Base-by-base conservation (phyloP, 2,329 filamentous ascomycete genomes). In the Hypoxylon sp. region DNA sequence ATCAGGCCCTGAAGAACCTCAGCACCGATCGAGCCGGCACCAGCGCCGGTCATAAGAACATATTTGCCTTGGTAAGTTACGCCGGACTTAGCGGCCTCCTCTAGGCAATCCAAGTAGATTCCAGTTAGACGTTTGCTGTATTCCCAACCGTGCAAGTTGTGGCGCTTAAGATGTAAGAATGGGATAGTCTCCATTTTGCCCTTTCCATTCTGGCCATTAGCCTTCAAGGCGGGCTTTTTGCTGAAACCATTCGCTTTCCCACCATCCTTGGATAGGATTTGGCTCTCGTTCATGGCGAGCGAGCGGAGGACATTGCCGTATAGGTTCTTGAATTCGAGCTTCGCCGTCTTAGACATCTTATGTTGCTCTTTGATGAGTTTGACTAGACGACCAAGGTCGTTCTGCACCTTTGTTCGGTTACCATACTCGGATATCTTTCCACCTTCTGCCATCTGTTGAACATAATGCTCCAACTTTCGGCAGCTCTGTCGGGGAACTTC, bases 121-220 rank as follows among this genome's bases (percentile, higher is more conserved):
- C 90, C 89, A 16, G 94, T 97, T 50, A 99, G 83, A 78, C 95
- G 97, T 83, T 97, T 99, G 84, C 91, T 97, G 79, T 97, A 99
- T 69, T 97, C 92, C 94, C 94, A 99, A 55, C 93, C 93, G 67
- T 96, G 89, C 56, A 92, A 84, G 44, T 90, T 86, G 75, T 96
- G 95, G 73, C 91, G 89, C 83, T 97, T 97, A 50, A 99, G 79
- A 71, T 99, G 94, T 43, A 99, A 77, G 85, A 99, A 99, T 23
- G 94, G 94, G 63, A 99, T 95, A 12, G 94, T 96, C 78, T 97
- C 93, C 49, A 95, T 87, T 79, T 96, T 97, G 72, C 91, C 91
- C 79, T 94, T 95, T 65, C 80, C 76, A 31, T 73, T 73, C 42
- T 80, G 75, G 53, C 78, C 81, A 61, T 79, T 81, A 43, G 72